Conservation (phyloP, 148 eudicot species). For the Oxyria digyna region DNA sequence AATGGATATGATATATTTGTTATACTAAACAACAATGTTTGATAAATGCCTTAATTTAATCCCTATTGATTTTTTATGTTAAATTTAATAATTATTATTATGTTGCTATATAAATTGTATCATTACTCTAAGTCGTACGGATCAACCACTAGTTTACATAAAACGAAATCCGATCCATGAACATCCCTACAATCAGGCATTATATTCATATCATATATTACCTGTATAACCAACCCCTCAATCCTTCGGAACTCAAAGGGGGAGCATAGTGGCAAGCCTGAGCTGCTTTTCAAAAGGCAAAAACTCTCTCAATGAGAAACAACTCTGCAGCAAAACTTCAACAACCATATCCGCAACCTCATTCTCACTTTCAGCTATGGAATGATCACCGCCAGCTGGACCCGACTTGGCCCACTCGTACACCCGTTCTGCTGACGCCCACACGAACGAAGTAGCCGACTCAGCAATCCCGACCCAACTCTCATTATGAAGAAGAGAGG, state of each 20-base stretch:
- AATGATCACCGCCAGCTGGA: conserved; percentile 16
- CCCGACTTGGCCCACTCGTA: conserved; percentile 29
- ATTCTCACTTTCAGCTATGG: conserved; percentile 39
- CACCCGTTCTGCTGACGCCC: conserved; percentile 44
- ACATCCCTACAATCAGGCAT: too few relatives aligned
- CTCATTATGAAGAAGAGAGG: conserved; percentile 40
- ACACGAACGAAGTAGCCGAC: conserved; percentile 39
- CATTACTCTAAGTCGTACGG: too few relatives aligned
- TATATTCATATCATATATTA: too few relatives aligned
- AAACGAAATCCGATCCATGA: too few relatives aligned
- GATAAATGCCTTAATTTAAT: too few relatives aligned
- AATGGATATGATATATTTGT: too few relatives aligned
- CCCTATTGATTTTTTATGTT: too few relatives aligned
- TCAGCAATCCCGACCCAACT: conserved; percentile 43
- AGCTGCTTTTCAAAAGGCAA: conserved; percentile 63
- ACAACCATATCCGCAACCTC: conserved; percentile 27
- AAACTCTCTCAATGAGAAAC: conserved; percentile 34
- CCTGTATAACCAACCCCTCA: too few relatives aligned
- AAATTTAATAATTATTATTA: too few relatives aligned
- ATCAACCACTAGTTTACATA: too few relatives aligned
- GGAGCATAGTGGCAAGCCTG: conserved; percentile 52
- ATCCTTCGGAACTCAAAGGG: background rate
- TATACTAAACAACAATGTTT: too few relatives aligned
- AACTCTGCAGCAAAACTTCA: conserved; percentile 37
- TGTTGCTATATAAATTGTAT: too few relatives aligned